Percentiles rank a stretch among this genome's conserved stretches.
phyloP scores from a whole-genome alignment of 768 basidiomycete genomes.

The Collybiopsis luxurians region DNA sequence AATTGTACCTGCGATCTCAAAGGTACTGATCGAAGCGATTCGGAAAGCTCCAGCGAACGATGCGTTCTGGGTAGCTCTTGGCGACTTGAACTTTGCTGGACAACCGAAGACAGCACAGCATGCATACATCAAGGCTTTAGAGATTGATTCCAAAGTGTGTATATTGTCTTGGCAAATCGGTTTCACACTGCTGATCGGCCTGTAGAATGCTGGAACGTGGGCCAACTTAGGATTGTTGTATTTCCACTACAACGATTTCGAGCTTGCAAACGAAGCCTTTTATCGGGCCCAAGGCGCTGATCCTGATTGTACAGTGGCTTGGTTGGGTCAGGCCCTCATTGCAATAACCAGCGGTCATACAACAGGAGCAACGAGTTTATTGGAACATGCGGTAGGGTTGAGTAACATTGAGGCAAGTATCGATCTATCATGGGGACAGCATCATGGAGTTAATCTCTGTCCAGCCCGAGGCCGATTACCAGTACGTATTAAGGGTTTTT shows the following conservation, averaged over 20 bases:
- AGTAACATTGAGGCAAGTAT: conserved; percentile 52
- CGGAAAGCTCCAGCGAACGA: conserved; percentile 70
- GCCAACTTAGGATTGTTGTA: conserved; percentile 87
- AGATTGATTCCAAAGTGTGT: conserved; percentile 78
- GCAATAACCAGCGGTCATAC: conserved; percentile 58
- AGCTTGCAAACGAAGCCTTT: conserved; percentile 84
- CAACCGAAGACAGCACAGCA: conserved; percentile 83
- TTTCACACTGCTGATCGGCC: background rate
- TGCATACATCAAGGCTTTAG: conserved; percentile 86
- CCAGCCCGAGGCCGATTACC: conserved; percentile 81
- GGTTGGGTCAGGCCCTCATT: conserved; percentile 86
- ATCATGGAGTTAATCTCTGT: background rate
- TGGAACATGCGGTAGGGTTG: conserved; percentile 71
- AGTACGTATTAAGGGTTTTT: conserved; percentile 66
- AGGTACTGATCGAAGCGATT: conserved; percentile 68
- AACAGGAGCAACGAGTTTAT: conserved; percentile 60
- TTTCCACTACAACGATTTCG: conserved; percentile 71
- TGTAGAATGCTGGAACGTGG: conserved; percentile 76
- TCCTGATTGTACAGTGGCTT: conserved; percentile 84
- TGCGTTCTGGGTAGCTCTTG: conserved; percentile 81
- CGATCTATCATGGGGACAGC: background rate
- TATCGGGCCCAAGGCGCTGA: conserved; percentile 87
- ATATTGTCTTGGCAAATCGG: background rate
- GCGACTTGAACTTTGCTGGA: conserved; percentile 61
- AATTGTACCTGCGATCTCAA: conserved; percentile 40